Base-by-base conservation (phyloP, 2,329 filamentous ascomycete species). In the Onygenales sp. region DNA sequence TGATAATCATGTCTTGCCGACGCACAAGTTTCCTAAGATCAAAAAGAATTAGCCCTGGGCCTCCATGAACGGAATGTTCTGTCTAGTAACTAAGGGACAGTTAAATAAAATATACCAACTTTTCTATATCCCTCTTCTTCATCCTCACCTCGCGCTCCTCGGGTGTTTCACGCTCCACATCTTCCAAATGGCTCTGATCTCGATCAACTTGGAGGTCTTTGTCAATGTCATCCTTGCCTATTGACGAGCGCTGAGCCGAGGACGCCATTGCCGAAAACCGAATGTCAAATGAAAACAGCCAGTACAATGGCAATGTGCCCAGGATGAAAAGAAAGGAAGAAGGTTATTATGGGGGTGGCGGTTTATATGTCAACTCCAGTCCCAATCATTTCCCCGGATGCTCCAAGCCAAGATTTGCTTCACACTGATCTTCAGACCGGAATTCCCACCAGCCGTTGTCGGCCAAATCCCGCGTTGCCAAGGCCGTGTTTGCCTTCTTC, bases 1-100 rank as follows among this genome's bases (percentile, higher is more conserved):
- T 54, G 8, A 58, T 58, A 31, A 58, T 50, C 54, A 47, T 49
- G 27, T 58, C 56, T 52, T 58, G 56, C 52, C 54, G 54, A 14
- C 52, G 50, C 10, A 58, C 54, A 33, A 58, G 56, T 6, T 52
- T 54, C 44, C 56, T 57, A 50, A 39, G 10, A 6, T 32, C 8
- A n/a, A 27, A 27, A 32, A 8, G 9, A 31, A 36, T 33, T 21
- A 46, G 37, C 39, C 43, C 27, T 14, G 6, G 27, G 37, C n/a
- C 4, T 21, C 5, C 31, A 43, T 27, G 21, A 4, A 27, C 21
- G 21, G 21, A 27, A 27, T 27, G 21, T 27, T 27, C 21, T 27
- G 21, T 27, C 21, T 27, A 27, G 21, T 27, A 27, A 27, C 21
- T 27, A 27, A n/a, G 11, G 6, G 13, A 6, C 9, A 6, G 21